Evolutionary conservation across 345 rosid genomes (phyloP).

Genomic region (Salix suchowensis): DNA sequence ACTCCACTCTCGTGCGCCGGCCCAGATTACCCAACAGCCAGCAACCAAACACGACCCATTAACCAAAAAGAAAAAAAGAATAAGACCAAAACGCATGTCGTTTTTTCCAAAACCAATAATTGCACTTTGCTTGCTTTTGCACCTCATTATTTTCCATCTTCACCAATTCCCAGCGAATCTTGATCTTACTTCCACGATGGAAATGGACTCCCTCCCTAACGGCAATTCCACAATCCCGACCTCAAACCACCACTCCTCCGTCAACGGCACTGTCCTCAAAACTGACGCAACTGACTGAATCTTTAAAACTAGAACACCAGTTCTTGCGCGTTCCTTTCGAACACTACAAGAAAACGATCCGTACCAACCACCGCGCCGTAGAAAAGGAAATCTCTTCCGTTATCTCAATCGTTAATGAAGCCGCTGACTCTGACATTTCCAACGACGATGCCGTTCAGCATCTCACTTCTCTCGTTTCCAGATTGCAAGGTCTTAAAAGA

Average conservation of each 20-base stretch:
- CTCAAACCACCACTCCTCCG: constrained; percentile 16
- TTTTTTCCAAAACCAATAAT: neutral
- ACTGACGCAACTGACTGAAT: constrained; percentile 62
- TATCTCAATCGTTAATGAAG: constrained; percentile 52
- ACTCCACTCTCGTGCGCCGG: too few species aligned
- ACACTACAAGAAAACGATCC: constrained; percentile 90
- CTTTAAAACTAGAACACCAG: constrained; percentile 88
- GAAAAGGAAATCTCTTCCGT: constrained; percentile 84
- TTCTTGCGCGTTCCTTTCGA: constrained; percentile 92
- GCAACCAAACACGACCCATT: too few species aligned
- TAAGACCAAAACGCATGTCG: neutral
- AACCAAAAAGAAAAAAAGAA: neutral
- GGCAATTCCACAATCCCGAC: constrained; percentile 25
- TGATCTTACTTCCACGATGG: neutral
- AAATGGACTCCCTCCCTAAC: constrained; percentile 26
- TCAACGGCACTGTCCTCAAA: constrained; percentile 36
- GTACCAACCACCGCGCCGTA: constrained; percentile 66
- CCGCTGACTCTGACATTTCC: constrained; percentile 53
- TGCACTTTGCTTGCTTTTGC: neutral
- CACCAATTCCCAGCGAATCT: neutral
- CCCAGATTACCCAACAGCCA: too few species aligned
- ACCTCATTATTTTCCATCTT: neutral
- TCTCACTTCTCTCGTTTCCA: constrained; percentile 73
- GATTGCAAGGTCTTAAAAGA: constrained; percentile 91
- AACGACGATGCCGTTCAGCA: constrained; percentile 66